phyloP scores from a whole-genome alignment of 2,329 filamentous ascomycete species.

The Fusarium mexicanum region DNA sequence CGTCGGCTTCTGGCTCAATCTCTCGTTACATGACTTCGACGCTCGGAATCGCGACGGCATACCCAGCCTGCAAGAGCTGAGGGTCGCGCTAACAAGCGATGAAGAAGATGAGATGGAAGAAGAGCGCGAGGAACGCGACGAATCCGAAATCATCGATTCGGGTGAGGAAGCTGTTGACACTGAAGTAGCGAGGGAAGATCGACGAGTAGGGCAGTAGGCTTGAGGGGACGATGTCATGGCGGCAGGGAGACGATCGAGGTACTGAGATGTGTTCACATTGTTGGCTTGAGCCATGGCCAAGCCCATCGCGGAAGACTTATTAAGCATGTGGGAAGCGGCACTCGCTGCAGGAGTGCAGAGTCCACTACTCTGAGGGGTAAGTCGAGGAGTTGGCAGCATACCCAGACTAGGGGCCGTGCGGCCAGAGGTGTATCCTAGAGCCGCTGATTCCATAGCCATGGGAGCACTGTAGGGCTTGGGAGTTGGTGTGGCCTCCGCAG shows the following conservation, averaged over 20 bases:
- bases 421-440: slow-evolving; percentile 56
- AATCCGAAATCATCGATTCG: slow-evolving; percentile 74
- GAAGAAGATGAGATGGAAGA: slow-evolving; percentile 73
- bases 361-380: slow-evolving; percentile 65
- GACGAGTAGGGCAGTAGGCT: slow-evolving; percentile 60
- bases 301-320: slow-evolving; percentile 66
- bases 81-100: slow-evolving; percentile 68
- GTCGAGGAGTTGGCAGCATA: slow-evolving; percentile 66
- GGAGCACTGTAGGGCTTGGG: slow-evolving; percentile 55
- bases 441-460: slow-evolving; percentile 58
- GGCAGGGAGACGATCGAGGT: slow-evolving; percentile 62
- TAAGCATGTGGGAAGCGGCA: slow-evolving; percentile 60
- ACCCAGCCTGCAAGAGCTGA: slow-evolving; percentile 60
- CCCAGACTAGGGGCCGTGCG: slow-evolving; percentile 63
- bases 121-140: slow-evolving; percentile 68
- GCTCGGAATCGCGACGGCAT: slow-evolving; percentile 71
- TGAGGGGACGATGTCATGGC: slow-evolving; percentile 62
- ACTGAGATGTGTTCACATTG: slow-evolving; percentile 57
- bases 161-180: slow-evolving; percentile 71
- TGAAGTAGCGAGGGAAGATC: slow-evolving; percentile 71
- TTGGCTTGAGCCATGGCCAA: slow-evolving; percentile 67
- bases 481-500: slow-evolving; percentile 52
- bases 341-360: slow-evolving; percentile 69
- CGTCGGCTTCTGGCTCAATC: slow-evolving; percentile 60
- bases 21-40: slow-evolving; percentile 67